A percentile compares a stretch with the other conserved stretches of the same genome.
Evolutionary conservation across 257 asterid species (phyloP).

Genomic region (Paulownia fortunei): DNA sequence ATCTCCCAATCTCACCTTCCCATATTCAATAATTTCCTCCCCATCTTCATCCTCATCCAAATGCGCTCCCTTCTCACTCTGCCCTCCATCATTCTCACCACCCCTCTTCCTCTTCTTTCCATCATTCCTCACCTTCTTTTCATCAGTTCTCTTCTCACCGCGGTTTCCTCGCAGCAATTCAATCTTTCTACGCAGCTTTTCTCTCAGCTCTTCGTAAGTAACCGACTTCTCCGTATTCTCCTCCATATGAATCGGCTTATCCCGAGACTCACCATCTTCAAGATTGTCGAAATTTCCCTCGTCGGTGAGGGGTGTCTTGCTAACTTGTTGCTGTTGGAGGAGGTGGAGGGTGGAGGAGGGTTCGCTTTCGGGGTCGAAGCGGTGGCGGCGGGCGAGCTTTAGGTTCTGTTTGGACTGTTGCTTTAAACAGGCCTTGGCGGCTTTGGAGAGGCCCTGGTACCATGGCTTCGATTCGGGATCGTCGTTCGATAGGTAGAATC

Average conservation of each 20-base stretch:
- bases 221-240: conserved; percentile 48
- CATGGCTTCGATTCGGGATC: conserved; percentile 76
- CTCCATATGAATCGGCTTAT: conserved; percentile 32
- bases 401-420: conserved; percentile 64
- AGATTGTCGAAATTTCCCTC: conserved; percentile 29
- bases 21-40: conserved; percentile 72
- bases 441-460: conserved; percentile 78
- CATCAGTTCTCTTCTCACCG: conserved; percentile 50
- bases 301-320: background rate
- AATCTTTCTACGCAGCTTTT: conserved; percentile 64
- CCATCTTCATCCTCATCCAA: conserved; percentile 39
- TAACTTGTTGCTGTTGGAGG: conserved; percentile 49
- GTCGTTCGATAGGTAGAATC: conserved; percentile 73
- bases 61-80: conserved; percentile 37
- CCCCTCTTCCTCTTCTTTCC: conserved; percentile 54
- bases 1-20: conserved; percentile 74
- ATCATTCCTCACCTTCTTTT: conserved; percentile 41
- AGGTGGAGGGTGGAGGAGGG: conserved; percentile 55
- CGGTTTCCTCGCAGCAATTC: conserved; percentile 74
- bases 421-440: conserved; percentile 76
- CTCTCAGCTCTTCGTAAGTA: conserved; percentile 78
- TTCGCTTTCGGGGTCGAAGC: conserved; percentile 79
- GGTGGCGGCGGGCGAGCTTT: conserved; percentile 75
- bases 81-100: conserved; percentile 41
- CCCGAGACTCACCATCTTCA: conserved; percentile 32